Percentiles rank a stretch among this genome's conserved stretches.
phyloP scores from a whole-genome alignment of 1,284 basidiomycete species.

The Neolentinus lepideus region DNA sequence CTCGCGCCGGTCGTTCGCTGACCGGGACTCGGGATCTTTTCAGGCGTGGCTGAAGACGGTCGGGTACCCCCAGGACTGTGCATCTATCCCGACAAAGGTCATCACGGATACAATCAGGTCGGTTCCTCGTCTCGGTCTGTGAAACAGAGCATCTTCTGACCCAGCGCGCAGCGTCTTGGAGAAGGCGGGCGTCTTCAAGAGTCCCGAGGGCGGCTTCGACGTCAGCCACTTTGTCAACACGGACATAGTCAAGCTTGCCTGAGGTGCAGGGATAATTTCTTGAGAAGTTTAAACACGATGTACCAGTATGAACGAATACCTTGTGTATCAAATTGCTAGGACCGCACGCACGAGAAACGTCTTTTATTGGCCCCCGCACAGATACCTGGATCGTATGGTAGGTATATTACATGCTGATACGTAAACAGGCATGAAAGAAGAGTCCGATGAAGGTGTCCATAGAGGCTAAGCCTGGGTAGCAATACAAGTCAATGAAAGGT shows the following conservation, averaged over 20 bases:
- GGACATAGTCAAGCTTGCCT: constrained; percentile 38
- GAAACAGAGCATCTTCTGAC: not conserved
- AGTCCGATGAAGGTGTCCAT: too few species aligned
- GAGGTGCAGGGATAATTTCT: constrained; percentile 4
- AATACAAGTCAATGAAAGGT: too few species aligned
- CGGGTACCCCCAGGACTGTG: constrained; percentile 63
- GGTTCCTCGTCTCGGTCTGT: constrained; percentile 16
- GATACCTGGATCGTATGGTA: constrained; percentile 5
- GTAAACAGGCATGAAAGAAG: too few species aligned
- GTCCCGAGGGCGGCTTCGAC: constrained; percentile 51
- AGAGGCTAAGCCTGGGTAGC: too few species aligned
- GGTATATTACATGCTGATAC: too few species aligned
- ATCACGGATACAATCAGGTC: constrained; percentile 67
- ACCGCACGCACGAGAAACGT: not conserved
- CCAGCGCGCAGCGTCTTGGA: constrained; percentile 47
- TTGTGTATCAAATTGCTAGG: not conserved
- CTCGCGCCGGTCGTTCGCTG: constrained; percentile 12
- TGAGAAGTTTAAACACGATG: too few species aligned
- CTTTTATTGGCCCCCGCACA: constrained; percentile 4
- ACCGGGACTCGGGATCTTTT: constrained; percentile 9
- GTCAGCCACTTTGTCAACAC: constrained; percentile 56
- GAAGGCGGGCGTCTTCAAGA: constrained; percentile 68
- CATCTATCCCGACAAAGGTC: constrained; percentile 53
- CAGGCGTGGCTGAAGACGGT: constrained; percentile 82
- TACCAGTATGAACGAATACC: not conserved